phyloP scores from a whole-genome alignment of 352 stramenopile species.

The Phytopythium aichiense region DNA sequence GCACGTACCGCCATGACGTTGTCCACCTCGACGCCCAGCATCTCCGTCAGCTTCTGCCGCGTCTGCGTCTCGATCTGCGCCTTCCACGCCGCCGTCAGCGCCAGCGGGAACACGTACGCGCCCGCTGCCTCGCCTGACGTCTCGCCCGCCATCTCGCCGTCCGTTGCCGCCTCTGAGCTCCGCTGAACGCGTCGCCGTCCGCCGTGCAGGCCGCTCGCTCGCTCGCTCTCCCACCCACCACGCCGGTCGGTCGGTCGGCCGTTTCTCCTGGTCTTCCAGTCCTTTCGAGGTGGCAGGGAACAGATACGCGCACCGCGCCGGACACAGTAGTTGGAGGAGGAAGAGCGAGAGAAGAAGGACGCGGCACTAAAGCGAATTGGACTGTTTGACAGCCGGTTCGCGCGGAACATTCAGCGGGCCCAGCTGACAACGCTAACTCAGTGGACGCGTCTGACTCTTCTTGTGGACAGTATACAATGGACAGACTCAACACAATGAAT shows the following conservation, averaged over 20 bases:
- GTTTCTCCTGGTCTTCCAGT: background rate
- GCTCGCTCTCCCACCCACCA: background rate
- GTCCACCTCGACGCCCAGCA: conserved; percentile 81
- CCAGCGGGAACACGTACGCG: conserved; percentile 59
- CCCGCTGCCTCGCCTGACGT: conserved; percentile 7
- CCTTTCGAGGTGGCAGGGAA: background rate
- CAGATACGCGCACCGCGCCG: background rate
- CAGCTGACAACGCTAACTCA: background rate
- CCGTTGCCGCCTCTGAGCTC: background rate
- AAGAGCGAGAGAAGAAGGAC: background rate
- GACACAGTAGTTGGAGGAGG: background rate
- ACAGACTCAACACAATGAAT: no score
- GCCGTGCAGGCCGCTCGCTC: background rate
- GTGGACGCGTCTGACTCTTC: background rate
- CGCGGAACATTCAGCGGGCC: background rate
- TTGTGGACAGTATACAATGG: no score
- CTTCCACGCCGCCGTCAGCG: conserved; percentile 56
- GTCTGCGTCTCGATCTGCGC: conserved; percentile 44
- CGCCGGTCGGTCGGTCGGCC: background rate
- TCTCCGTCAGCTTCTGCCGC: conserved; percentile 60
- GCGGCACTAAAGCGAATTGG: background rate
- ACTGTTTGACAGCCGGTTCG: background rate
- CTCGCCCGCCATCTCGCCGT: background rate
- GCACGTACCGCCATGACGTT: conserved; percentile 84
- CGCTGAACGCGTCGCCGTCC: no score